These are phyloP conservation scores for Sclerotinia trifoliorum DNA, from an alignment of 2,329 filamentous ascomycete species.

Conservation along the genomic window DNA sequence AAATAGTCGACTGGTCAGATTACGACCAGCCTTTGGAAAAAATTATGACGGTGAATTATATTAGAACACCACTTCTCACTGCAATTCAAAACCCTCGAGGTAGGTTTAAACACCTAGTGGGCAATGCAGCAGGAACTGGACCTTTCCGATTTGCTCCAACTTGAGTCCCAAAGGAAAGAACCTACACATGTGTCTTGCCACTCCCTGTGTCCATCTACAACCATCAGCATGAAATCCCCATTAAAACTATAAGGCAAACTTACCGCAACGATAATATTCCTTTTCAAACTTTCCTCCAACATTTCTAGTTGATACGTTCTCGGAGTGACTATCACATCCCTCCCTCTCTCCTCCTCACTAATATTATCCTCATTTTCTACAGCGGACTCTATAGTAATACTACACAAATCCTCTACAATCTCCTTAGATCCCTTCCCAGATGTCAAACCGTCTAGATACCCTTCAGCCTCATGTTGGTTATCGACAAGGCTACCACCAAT, in stretches of 20 bases:
- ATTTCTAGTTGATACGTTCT: conserved; percentile 69
- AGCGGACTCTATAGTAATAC: background rate
- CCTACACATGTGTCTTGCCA: conserved; percentile 25
- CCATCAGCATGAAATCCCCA: background rate
- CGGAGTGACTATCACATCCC: conserved; percentile 32
- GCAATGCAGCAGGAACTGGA: background rate
- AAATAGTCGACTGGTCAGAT: background rate
- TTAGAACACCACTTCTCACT: background rate
- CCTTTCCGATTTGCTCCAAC: background rate
- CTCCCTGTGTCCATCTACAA: conserved; percentile 23
- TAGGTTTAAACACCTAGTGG: background rate
- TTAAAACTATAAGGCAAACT: conserved; percentile 11
- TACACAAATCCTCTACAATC: conserved; percentile 4
- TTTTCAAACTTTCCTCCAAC: conserved; percentile 65
- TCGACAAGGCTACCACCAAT: background rate
- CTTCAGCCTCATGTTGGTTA: background rate
- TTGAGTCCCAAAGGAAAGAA: background rate
- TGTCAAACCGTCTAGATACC: background rate
- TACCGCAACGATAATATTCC: conserved; percentile 72
- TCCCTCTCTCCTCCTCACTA: background rate
- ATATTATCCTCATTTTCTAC: background rate
- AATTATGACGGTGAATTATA: background rate
- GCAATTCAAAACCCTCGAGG: too few relatives aligned
- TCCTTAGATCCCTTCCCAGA: background rate
- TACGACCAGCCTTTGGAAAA: background rate